Conservation (phyloP, 352 stramenopile species). For the Pythium inflatum region DNA sequence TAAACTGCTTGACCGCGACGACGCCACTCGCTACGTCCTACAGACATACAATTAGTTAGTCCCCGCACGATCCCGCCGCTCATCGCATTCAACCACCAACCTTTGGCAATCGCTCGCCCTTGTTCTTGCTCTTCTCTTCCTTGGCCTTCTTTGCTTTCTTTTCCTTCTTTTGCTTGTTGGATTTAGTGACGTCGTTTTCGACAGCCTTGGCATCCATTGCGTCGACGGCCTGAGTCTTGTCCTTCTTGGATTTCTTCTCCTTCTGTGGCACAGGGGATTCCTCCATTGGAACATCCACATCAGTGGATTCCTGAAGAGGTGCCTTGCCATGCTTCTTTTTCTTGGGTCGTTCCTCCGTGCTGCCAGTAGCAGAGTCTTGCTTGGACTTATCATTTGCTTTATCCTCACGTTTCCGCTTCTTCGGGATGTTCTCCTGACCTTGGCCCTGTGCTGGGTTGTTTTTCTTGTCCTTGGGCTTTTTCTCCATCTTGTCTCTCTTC, state of each 20-base stretch:
- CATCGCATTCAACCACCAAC: too few relatives aligned
- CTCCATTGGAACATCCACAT: conserved; percentile 28
- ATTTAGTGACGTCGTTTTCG: conserved; percentile 22
- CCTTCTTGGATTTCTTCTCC: conserved; percentile 38
- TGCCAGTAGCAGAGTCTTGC: conserved; percentile 2
- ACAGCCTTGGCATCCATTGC: conserved; percentile 1
- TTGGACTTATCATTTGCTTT: conserved; percentile 10
- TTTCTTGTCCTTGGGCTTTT: conserved; percentile 23
- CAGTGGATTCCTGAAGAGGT: neutral
- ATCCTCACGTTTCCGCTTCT: conserved; percentile 31
- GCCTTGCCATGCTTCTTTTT: conserved; percentile 29
- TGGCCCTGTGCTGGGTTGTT: too few relatives aligned
- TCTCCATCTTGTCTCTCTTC: conserved; percentile 36
- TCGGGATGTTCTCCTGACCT: too few relatives aligned
- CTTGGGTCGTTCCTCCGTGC: conserved; percentile 32
- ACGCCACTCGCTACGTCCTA: conserved; percentile 76
- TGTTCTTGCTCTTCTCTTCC: conserved; percentile 25
- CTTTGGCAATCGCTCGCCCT: conserved; percentile 51
- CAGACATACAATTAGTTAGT: neutral
- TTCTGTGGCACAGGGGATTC: conserved; percentile 32
- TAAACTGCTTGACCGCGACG: conserved; percentile 78
- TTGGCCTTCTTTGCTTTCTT: conserved; percentile 28
- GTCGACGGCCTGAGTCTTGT: conserved; percentile 23
- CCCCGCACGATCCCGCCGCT: neutral
- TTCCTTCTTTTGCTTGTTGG: conserved; percentile 32